phyloP scores from a whole-genome alignment of 176 grass and related monocot genomes.

The Carex myosuroides region DNA sequence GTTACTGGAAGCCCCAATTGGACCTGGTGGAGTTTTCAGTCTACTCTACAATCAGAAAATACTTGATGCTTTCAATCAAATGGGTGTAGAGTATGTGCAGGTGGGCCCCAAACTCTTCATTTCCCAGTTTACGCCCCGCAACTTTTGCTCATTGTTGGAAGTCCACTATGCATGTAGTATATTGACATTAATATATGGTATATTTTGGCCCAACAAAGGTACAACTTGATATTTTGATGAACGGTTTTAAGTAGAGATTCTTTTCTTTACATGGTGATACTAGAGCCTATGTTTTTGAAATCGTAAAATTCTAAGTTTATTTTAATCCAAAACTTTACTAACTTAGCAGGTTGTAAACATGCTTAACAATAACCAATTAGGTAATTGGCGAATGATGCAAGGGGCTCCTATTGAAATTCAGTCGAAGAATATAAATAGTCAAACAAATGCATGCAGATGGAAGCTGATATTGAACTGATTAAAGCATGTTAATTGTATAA shows the following conservation, averaged over 20 bases:
- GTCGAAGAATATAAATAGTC: background rate
- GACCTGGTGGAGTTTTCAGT: slow-evolving; percentile 61
- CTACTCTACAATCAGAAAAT: slow-evolving; percentile 57
- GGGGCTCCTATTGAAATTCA: background rate
- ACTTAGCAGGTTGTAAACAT: background rate
- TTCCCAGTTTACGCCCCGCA: background rate
- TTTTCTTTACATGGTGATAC: background rate
- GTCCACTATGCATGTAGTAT: background rate
- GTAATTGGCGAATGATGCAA: background rate
- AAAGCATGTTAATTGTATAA: background rate
- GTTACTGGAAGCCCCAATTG: slow-evolving; percentile 56
- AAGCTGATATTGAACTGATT: background rate
- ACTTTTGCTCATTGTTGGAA: background rate
- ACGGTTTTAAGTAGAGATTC: background rate
- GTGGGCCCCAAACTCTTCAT: slow-evolving; percentile 29
- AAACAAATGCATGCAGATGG: background rate
- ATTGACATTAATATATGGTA: background rate
- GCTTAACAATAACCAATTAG: background rate
- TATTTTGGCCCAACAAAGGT: background rate
- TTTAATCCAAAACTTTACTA: background rate
- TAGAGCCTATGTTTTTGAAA: background rate
- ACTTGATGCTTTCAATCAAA: slow-evolving; percentile 49
- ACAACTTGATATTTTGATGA: background rate
- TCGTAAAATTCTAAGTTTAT: background rate
- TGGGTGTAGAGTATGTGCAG: slow-evolving; percentile 70